Base-by-base conservation (phyloP, 805 yeast genomes). In the Metschnikowia kunwiensis region DNA sequence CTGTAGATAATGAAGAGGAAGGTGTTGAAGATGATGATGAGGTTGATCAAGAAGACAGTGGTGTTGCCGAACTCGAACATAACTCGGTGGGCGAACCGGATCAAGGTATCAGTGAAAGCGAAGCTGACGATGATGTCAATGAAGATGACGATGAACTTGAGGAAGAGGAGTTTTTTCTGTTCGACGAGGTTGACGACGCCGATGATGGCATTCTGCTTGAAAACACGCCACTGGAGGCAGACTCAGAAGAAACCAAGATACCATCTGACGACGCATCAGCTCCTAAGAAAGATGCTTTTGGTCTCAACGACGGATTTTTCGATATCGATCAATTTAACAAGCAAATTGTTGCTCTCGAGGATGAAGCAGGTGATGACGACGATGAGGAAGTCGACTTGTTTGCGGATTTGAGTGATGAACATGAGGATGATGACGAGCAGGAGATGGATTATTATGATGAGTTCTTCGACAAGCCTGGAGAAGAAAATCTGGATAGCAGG, bases 241-340 rank as follows among this genome's bases (percentile, higher is more conserved):
- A 48, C 13, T 38, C 47, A 12, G 49, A 46, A n/a, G 31, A 23
- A 5, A 36, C 48, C 1, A 36, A 43, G 18, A 44, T 37, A 4
- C 34, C 42, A 5, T 35, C 40, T 5, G 45, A 46, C 19, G 33
- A 39, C 43, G 28, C 42, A 32, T 17, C 32, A 13, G 25, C 41
- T 32, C 32, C 36, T 18, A 50, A 51, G 14, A 68, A 70, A 26
- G 86, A 80, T 50, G 71, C 63, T 2, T 75, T 72, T 50, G 91
- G 88, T 1, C 68, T 89, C 20, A 85, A 89, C 54, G 95, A 86
- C 51, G 86, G 79, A 5, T 82, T 88, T 49, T 91, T 91, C 55
- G 79, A 86, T 42, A 77, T 91, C 27, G 95, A 87, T 47, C 85
- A 83, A 36, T 91, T 85, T 66, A 86, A 83, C 61, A 76, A 73